phyloP scores from a whole-genome alignment of 2,329 filamentous ascomycete genomes.

The Fusarium irregulare region DNA sequence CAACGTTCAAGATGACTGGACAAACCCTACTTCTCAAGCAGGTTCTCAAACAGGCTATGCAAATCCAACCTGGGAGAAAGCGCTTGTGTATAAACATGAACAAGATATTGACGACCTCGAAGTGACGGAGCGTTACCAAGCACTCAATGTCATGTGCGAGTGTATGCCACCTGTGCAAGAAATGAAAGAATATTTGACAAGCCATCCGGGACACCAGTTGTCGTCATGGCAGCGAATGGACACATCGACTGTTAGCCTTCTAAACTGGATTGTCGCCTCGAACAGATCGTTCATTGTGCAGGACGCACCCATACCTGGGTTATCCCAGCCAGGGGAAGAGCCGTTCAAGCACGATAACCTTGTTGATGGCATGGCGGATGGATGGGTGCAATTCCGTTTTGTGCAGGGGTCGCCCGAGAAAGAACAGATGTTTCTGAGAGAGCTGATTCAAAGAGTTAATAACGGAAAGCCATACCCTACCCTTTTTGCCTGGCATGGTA shows the following conservation, averaged over 20 bases:
- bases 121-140: not conserved
- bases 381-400: slow-evolving; percentile 85
- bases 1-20: not conserved
- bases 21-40: not conserved
- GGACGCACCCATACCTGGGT: slow-evolving; percentile 61
- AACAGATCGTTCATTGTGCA: slow-evolving; percentile 89
- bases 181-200: slow-evolving; percentile 64
- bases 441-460: slow-evolving; percentile 61
- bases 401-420: slow-evolving; percentile 90
- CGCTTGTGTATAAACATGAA: slow-evolving; percentile 41
- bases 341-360: slow-evolving; percentile 48
- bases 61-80: slow-evolving; percentile 24
- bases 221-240: slow-evolving; percentile 66
- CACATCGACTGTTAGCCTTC: slow-evolving; percentile 72
- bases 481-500: slow-evolving; percentile 90
- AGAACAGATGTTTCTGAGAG: slow-evolving; percentile 77
- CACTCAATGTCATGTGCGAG: slow-evolving; percentile 62
- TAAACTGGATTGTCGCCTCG: slow-evolving; percentile 91
- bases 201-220: slow-evolving; percentile 54
- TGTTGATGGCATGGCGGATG: slow-evolving; percentile 69
- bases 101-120: slow-evolving; percentile 43
- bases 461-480: slow-evolving; percentile 66
- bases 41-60: not conserved
- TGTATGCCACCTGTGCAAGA: slow-evolving; percentile 70
- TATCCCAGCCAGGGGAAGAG: not conserved